Evolutionary conservation across 2,329 filamentous ascomycete species (phyloP).

Genomic region (Talaromyces pinophilus): DNA sequence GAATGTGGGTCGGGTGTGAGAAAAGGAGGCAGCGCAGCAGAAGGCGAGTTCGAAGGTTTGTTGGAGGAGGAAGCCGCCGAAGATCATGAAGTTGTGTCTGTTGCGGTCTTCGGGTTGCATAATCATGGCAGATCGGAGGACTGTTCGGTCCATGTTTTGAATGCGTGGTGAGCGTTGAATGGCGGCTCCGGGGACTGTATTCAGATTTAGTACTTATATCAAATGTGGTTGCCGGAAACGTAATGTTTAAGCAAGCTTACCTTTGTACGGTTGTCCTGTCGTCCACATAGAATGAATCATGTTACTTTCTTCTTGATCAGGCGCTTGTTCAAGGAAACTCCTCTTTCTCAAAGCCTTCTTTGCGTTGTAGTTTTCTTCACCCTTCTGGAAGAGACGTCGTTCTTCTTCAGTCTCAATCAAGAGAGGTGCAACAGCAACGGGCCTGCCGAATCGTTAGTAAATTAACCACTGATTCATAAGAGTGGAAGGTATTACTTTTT

Average conservation of each 20-base stretch:
- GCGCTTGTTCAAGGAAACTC: constrained; percentile 65
- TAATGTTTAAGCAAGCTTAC: constrained; percentile 34
- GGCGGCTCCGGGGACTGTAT: constrained; percentile 56
- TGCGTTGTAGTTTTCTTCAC: constrained; percentile 65
- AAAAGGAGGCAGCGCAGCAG: constrained; percentile 70
- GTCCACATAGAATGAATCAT: constrained; percentile 75
- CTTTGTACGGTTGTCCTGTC: constrained; percentile 64
- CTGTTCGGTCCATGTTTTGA: constrained; percentile 63
- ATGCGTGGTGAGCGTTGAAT: constrained; percentile 59
- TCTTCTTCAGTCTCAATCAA: constrained; percentile 66
- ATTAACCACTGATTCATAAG: not conserved
- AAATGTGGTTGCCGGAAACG: not conserved
- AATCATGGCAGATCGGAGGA: constrained; percentile 66
- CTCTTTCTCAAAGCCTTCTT: constrained; percentile 64
- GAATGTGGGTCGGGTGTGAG: constrained; percentile 69
- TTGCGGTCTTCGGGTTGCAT: constrained; percentile 75
- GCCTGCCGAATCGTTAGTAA: constrained; percentile 40
- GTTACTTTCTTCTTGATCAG: constrained; percentile 69
- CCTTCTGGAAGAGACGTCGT: constrained; percentile 61
- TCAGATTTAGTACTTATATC: not conserved
- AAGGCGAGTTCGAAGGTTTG: constrained; percentile 76
- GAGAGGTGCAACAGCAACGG: constrained; percentile 63
- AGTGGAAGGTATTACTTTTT: constrained; percentile 53
- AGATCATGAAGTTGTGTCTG: constrained; percentile 75
- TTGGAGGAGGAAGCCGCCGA: constrained; percentile 72